A percentile compares a stretch with the other conserved stretches of the same genome.
These are phyloP conservation scores for Cordyceps cateniannulata DNA, from an alignment of 2,329 filamentous ascomycete species.

Conservation along the genomic window DNA sequence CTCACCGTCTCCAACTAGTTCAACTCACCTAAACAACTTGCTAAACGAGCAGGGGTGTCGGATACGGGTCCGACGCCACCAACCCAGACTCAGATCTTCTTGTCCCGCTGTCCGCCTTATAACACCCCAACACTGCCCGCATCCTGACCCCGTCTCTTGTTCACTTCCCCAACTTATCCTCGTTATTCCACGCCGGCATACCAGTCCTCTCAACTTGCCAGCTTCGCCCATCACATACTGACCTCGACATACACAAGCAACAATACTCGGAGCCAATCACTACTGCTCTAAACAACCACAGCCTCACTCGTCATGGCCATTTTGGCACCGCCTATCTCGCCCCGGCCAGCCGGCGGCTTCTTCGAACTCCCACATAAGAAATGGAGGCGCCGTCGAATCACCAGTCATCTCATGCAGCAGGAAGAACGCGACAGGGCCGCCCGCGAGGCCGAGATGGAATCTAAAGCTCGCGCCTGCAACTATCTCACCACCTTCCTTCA, in stretches of 20 bases:
- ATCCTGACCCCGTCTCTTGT: not conserved
- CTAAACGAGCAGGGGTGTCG: constrained; percentile 11
- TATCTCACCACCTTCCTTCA: constrained; percentile 27
- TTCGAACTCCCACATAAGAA: constrained; percentile 20
- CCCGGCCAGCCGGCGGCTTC: constrained; percentile 10
- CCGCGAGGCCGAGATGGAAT: constrained; percentile 24
- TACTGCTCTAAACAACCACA: not conserved
- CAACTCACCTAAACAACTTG: constrained; percentile 1
- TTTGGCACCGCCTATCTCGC: not conserved
- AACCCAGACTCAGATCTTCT: constrained; percentile 9
- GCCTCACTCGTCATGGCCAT: not conserved
- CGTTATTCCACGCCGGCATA: not conserved
- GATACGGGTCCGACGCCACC: constrained; percentile 14
- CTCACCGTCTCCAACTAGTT: constrained; percentile 8
- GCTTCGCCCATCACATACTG: not conserved
- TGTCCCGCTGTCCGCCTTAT: constrained; percentile 1
- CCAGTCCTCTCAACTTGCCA: not conserved
- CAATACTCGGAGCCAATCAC: not conserved
- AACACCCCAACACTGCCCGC: constrained; percentile 5
- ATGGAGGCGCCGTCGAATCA: constrained; percentile 15
- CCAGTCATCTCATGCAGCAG: constrained; percentile 14
- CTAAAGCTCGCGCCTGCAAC: constrained; percentile 24
- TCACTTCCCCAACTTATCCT: not conserved
- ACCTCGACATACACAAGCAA: not conserved
- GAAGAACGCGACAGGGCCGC: constrained; percentile 18